These are phyloP conservation scores for Trichoderma cornu-damae DNA, from an alignment of 2,329 filamentous ascomycete genomes.

Conservation along the genomic window DNA sequence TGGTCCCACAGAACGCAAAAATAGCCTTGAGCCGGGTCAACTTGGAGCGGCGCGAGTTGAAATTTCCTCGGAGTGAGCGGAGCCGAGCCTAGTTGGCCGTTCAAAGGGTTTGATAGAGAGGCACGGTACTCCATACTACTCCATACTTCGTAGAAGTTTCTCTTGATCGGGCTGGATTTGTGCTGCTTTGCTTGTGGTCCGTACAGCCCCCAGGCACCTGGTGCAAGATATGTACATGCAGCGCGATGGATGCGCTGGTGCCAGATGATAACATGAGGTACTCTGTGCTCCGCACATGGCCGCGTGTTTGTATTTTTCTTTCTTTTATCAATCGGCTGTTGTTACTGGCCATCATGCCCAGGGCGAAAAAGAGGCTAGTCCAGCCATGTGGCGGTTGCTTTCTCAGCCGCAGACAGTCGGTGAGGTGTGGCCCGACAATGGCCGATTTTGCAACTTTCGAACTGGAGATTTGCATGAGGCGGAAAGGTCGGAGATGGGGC, in stretches of 20 bases:
- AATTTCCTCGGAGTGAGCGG: conserved; percentile 8
- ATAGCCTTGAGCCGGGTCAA: neutral
- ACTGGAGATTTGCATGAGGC: neutral
- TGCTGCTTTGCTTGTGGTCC: neutral
- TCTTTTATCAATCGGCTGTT: conserved; percentile 6
- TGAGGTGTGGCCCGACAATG: conserved; percentile 12
- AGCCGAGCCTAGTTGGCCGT: too few relatives aligned
- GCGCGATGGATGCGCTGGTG: neutral
- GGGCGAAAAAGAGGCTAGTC: neutral
- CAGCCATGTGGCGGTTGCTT: conserved; percentile 6
- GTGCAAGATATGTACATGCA: too few relatives aligned
- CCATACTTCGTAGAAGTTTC: too few relatives aligned
- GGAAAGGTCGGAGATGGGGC: conserved; percentile 6
- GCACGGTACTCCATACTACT: too few relatives aligned
- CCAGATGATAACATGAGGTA: too few relatives aligned
- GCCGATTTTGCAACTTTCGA: neutral
- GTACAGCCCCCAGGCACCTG: too few relatives aligned
- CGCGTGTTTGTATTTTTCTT: conserved; percentile 1
- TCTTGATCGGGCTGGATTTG: neutral
- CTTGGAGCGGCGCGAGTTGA: neutral
- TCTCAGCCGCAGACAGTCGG: conserved; percentile 16
- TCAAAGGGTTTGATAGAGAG: conserved; percentile 5
- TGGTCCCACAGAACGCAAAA: neutral
- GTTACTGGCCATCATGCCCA: conserved; percentile 9
- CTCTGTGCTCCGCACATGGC: neutral